Evolutionary conservation across 768 basidiomycete species (phyloP), one percentile per base, ranked within the genome.

Genomic region (Lentinus brumalis): DNA sequence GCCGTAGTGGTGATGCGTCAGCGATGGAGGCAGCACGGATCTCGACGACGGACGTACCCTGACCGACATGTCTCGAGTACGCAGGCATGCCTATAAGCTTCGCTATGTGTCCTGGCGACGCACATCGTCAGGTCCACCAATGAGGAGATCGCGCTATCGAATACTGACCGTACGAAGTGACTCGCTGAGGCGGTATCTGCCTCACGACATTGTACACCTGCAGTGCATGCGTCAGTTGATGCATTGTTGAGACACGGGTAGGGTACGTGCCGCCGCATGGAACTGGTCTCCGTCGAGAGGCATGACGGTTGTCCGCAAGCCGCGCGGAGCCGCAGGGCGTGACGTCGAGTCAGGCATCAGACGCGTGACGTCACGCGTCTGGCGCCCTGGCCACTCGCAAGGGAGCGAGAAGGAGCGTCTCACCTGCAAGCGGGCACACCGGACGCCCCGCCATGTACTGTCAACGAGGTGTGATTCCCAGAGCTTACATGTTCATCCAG

Each of bases 21-120:
- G 32, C 11, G 45, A 31, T 31, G 16, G 51, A 39, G n/a, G 6
- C 14, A 9, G 11, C 7, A 9, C 10, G 35, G 45, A 31, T 8
- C 21, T 12, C 40, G 56, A 49, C 7, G 29, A 40, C 15, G 30
- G 18, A 47, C 76, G 54, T 62, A 89, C 92, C 91, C 79, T 92
- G 89, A 5, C 92, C 92, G 30, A 94, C 91, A 66, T 91, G 90
- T 50, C 92, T 81, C 4, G 92, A 84, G 73, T 94, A 83, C 29
- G 79, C 79, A 0, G 91, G 92, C 87, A 89, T 90, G 16, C 89
- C 89, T 56, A 91, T 80, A 26, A 94, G 77, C 67, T 87, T 91
- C 7, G 92, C 90, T 56, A 94, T 83, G 68, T 92, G 89, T 3
- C 89, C 91, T 93, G 44, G 29, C 38, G 31, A 31, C n/a, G 35